These are phyloP conservation scores for Camellia granthamiana DNA, from an alignment of 148 eudicot species.

Conservation along the genomic window DNA sequence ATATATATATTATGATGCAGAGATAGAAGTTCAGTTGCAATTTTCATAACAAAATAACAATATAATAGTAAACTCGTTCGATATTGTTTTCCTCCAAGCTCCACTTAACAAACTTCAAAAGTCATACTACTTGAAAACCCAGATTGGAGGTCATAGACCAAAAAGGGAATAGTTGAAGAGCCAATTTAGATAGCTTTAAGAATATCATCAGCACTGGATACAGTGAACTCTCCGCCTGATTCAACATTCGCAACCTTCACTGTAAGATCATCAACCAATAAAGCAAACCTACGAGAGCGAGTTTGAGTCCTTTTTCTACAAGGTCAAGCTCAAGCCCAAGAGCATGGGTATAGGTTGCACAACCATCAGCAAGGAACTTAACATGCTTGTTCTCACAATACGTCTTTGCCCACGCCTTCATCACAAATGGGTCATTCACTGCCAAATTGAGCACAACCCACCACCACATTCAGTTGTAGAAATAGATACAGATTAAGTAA, in stretches of 20 bases:
- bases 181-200: constrained; percentile 19
- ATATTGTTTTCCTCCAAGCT: too few species aligned
- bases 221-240: constrained; percentile 25
- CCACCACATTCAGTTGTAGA: background rate
- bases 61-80: too few species aligned
- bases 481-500: background rate
- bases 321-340: constrained; percentile 35
- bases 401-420: constrained; percentile 33
- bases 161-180: background rate
- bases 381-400: constrained; percentile 27
- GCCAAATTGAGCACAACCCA: background rate
- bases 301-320: constrained; percentile 23
- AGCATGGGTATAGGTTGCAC: constrained; percentile 27
- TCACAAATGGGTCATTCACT: constrained; percentile 33
- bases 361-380: constrained; percentile 33
- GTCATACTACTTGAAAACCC: background rate
- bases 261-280: constrained; percentile 30
- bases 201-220: constrained; percentile 29
- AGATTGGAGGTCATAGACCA: background rate
- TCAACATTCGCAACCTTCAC: constrained; percentile 27
- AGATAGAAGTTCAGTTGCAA: too few species aligned
- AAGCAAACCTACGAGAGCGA: constrained; percentile 31
- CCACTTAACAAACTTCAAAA: too few species aligned
- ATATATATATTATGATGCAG: too few species aligned
- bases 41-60: too few species aligned